These are phyloP conservation scores for Pisolithus microcarpus DNA, from an alignment of 768 basidiomycete species.

Conservation along the genomic window DNA sequence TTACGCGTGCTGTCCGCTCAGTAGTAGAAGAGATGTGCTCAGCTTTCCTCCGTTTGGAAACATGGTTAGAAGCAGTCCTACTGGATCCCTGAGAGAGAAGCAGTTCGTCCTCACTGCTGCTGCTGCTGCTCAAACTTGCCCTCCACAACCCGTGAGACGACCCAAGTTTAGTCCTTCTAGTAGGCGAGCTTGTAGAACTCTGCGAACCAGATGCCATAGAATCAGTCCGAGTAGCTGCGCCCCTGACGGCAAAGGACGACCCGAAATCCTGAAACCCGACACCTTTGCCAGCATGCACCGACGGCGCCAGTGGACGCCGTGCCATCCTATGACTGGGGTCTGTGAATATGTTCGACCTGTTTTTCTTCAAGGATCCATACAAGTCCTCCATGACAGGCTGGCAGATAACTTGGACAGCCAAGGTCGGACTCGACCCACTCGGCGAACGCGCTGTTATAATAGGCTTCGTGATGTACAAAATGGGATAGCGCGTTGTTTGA, in stretches of 20 bases:
- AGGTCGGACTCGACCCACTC: background rate
- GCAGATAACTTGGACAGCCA: too few species aligned
- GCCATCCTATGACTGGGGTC: conserved; percentile 18
- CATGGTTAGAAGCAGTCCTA: conserved; percentile 8
- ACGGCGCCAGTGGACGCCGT: conserved; percentile 11
- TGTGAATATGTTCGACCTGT: background rate
- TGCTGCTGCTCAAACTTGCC: too few species aligned
- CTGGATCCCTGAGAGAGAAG: conserved; percentile 19
- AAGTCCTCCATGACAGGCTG: conserved; percentile 19
- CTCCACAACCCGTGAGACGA: background rate
- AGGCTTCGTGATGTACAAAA: background rate
- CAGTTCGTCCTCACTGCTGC: conserved; percentile 25
- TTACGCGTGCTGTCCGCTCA: conserved; percentile 10
- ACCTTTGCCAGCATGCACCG: conserved; percentile 21
- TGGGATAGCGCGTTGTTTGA: background rate
- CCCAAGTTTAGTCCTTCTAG: conserved; percentile 8
- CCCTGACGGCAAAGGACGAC: conserved; percentile 9
- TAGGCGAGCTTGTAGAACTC: conserved; percentile 1
- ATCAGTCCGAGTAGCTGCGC: background rate
- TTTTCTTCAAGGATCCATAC: background rate
- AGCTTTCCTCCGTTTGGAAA: conserved; percentile 5
- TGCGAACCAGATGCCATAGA: background rate
- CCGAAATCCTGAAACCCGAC: conserved; percentile 20
- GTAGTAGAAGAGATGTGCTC: background rate
- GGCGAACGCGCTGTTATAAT: background rate